Base-by-base conservation (phyloP, 164 flowering plant species). In the Vitis riparia region DNA sequence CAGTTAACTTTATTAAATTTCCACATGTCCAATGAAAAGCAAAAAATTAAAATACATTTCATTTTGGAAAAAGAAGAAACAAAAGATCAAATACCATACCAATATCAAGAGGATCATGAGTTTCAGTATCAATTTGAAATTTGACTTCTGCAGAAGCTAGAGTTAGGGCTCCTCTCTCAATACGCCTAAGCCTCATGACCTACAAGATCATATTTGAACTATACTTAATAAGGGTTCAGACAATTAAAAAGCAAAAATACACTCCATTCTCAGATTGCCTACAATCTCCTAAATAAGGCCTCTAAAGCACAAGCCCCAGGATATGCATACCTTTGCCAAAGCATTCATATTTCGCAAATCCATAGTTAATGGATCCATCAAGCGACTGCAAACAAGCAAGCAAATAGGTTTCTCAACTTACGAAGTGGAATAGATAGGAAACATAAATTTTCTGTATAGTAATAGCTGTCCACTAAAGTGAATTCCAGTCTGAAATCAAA, bases 91-190 rank as follows among this genome's bases (percentile, higher is more conserved):
- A 69, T 12, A 52, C 75, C 83, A 58, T 85, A 96, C 99, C 99
- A 77, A 96, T 88, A 84, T 96, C 99, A 81, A 96, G 97, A 73
- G 98, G 99, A 70, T 96, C 99, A 72, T 91, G 99, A 78, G 99
- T 96, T 78, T 96, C 99, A 16, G 99, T 93, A 78, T 96, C 99
- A 81, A 93, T 92, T 76, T 96, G 93, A 84, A 96, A 96, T 75
- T 93, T 96, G 69, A 96, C 98, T 84, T 96, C 99, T 65, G 99
- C 97, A 78, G 99, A 96, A 74, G 99, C 99, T 80, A 96, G 98
- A 69, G 99, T 96, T 60, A 96, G 71, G 66, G 99, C 99, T 71
- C 99, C 99, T 79, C 95, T 88, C 30, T 96, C 95, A 76, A 96
- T 91, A 55, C 99, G 97, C 66, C 91, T 87, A 56, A 73, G 87